Conservation (phyloP, 2,329 filamentous ascomycete genomes). For the Penicillium decumbens region DNA sequence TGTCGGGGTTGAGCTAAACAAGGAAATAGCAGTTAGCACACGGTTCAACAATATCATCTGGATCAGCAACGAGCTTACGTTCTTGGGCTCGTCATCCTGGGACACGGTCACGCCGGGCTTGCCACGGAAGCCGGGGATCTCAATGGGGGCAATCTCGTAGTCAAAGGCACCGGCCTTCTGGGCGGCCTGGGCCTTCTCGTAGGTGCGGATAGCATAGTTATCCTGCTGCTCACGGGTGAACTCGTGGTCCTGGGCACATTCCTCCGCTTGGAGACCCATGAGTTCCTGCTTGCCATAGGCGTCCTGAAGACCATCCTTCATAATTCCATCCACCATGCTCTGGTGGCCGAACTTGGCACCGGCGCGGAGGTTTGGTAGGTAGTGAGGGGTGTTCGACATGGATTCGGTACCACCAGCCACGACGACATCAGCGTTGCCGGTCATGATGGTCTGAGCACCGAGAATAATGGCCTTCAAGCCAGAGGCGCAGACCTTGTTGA, state of each 20-base stretch:
- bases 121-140: constrained; percentile 80
- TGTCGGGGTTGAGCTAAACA: constrained; percentile 64
- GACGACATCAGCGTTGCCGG: constrained; percentile 85
- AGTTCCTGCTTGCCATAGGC: constrained; percentile 88
- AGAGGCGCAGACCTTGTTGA: constrained; percentile 99
- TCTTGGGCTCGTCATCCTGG: constrained; percentile 93
- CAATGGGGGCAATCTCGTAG: constrained; percentile 81
- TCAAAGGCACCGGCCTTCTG: constrained; percentile 76
- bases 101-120: constrained; percentile 79
- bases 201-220: constrained; percentile 89
- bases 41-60: not conserved
- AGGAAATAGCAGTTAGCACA: constrained; percentile 1
- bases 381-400: constrained; percentile 98
- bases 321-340: constrained; percentile 79
- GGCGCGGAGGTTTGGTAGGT: constrained; percentile 78
- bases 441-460: constrained; percentile 95
- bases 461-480: constrained; percentile 91
- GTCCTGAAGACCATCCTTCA: constrained; percentile 92
- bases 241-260: constrained; percentile 78
- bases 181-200: constrained; percentile 87
- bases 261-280: constrained; percentile 91
- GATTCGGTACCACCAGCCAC: constrained; percentile 94
- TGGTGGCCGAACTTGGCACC: constrained; percentile 94
- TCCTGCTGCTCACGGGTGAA: constrained; percentile 85
- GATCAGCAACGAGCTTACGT: constrained; percentile 48